phyloP scores from a whole-genome alignment of 2,329 filamentous ascomycete genomes.

The Cytospora mali region DNA sequence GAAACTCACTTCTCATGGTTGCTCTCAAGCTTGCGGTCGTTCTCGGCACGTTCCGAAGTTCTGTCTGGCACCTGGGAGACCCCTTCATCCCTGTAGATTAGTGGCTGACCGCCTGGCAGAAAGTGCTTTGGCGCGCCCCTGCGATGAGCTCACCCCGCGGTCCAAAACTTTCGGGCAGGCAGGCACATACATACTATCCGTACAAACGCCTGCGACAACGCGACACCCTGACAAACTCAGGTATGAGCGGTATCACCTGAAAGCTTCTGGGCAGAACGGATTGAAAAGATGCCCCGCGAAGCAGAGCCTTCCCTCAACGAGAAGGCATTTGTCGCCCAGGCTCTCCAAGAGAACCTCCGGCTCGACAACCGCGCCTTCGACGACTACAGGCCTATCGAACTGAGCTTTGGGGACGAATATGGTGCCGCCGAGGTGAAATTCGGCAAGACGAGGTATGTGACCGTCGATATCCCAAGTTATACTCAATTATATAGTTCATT shows the following conservation, averaged over 20 bases:
- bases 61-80: conserved; percentile 2
- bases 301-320: conserved; percentile 87
- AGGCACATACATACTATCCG: neutral
- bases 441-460: conserved; percentile 80
- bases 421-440: conserved; percentile 84
- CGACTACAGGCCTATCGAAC: conserved; percentile 73
- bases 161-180: conserved; percentile 21
- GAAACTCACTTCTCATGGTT: neutral
- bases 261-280: conserved; percentile 23
- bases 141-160: conserved; percentile 22
- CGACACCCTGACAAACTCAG: neutral
- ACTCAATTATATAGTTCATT: neutral
- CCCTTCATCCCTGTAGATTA: conserved; percentile 22
- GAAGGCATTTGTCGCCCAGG: conserved; percentile 81
- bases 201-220: neutral
- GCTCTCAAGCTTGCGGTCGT: conserved; percentile 15
- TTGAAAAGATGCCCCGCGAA: conserved; percentile 83
- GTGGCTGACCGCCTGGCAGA: conserved; percentile 25
- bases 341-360: conserved; percentile 77
- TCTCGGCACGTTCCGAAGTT: conserved; percentile 18
- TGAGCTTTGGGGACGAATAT: conserved; percentile 88
- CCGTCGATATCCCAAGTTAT: neutral
- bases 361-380: conserved; percentile 83
- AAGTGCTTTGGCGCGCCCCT: conserved; percentile 1
- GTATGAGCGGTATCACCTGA: conserved; percentile 32